phyloP scores from a whole-genome alignment of 2,329 filamentous ascomycete genomes.

The Botrytis galanthina region DNA sequence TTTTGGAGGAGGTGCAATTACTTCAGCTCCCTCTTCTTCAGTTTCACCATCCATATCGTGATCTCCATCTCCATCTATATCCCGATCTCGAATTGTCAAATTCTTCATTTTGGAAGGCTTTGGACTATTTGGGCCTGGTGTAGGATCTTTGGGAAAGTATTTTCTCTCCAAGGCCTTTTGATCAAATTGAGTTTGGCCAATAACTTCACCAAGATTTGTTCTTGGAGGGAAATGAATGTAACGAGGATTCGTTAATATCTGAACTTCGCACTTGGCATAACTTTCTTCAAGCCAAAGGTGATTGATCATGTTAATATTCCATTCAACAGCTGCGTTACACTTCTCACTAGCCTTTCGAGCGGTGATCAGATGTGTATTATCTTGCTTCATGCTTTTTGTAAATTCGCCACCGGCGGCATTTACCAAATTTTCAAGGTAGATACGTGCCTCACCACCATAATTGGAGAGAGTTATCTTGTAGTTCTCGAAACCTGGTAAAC shows the following conservation, averaged over 20 bases:
- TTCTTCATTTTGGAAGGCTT: conserved; percentile 47
- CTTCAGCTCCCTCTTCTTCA: conserved; percentile 26
- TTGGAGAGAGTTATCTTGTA: conserved; percentile 89
- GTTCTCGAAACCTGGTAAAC: conserved; percentile 75
- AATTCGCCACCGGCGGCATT: conserved; percentile 80
- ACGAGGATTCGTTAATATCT: conserved; percentile 67
- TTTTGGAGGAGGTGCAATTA: conserved; percentile 22
- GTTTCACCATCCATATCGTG: conserved; percentile 23
- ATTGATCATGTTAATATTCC: conserved; percentile 86
- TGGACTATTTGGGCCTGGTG: conserved; percentile 45
- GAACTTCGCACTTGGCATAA: conserved; percentile 82
- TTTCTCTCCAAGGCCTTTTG: conserved; percentile 57
- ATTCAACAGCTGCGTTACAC: conserved; percentile 86
- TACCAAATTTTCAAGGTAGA: conserved; percentile 91
- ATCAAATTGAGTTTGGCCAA: conserved; percentile 84
- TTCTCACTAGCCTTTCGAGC: conserved; percentile 90
- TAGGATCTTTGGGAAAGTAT: conserved; percentile 55
- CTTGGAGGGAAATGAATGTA: conserved; percentile 85
- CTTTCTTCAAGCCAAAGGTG: conserved; percentile 98
- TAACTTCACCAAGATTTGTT: conserved; percentile 89
- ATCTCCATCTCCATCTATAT: conserved; percentile 43
- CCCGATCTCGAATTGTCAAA: conserved; percentile 39
- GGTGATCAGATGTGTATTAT: conserved; percentile 94
- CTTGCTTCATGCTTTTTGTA: conserved; percentile 90
- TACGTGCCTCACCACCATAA: conserved; percentile 89